Conservation (phyloP, 306 rosid species). For the Medicago arabica region DNA sequence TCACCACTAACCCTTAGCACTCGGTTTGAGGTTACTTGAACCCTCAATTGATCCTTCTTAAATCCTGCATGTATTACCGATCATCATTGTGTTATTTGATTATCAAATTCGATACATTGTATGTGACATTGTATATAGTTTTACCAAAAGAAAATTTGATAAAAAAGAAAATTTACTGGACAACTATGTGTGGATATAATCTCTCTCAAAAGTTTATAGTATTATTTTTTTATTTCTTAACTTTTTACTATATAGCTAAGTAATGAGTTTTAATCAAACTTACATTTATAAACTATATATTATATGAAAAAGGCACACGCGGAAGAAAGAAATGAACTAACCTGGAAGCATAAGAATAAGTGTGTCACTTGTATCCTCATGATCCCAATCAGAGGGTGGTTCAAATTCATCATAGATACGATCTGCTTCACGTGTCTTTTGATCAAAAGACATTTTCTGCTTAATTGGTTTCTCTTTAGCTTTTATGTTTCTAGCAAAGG, state of each 20-base stretch:
- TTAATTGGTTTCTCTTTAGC: background rate
- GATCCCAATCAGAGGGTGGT: conserved; percentile 47
- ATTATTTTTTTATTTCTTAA: too few relatives aligned
- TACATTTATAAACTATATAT: background rate
- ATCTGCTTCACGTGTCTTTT: conserved; percentile 15
- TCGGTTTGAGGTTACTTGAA: conserved; percentile 50
- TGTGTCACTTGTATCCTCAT: conserved; percentile 32
- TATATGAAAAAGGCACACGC: background rate
- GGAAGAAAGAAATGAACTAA: conserved; percentile 27
- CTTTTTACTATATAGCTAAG: background rate
- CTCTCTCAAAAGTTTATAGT: too few relatives aligned
- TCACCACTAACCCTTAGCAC: conserved; percentile 57
- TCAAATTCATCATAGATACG: conserved; percentile 29
- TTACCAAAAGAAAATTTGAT: too few relatives aligned
- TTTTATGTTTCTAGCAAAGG: background rate
- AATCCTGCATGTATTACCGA: conserved; percentile 49
- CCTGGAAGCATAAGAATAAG: conserved; percentile 50
- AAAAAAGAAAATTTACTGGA: too few relatives aligned
- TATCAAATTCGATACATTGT: background rate
- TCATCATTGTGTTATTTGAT: background rate
- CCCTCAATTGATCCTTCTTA: conserved; percentile 53
- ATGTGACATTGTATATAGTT: too few relatives aligned
- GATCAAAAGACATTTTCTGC: conserved; percentile 32
- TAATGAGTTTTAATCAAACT: background rate
- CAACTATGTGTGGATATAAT: too few relatives aligned